Evolutionary conservation across 352 stramenopile species (phyloP).

Genomic region (Thraustotheca clavata): DNA sequence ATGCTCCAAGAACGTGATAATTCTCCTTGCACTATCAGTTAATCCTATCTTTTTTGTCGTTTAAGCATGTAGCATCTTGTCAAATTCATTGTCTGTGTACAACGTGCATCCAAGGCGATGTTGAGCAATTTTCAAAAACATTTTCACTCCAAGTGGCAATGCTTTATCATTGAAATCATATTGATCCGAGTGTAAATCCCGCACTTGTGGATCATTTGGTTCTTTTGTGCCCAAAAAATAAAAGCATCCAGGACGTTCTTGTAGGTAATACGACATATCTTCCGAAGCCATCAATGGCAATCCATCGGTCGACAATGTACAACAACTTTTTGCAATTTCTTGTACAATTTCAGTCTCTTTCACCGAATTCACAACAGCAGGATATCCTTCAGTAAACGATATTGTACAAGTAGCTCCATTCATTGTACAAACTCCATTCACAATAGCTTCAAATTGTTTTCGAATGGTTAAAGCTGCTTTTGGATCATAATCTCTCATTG

Average conservation of each 20-base stretch:
- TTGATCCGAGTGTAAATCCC: slow-evolving; percentile 66
- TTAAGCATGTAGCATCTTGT: neutral
- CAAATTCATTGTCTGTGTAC: slow-evolving; percentile 50
- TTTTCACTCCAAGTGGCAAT: slow-evolving; percentile 63
- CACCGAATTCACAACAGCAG: slow-evolving; percentile 68
- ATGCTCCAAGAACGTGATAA: slow-evolving; percentile 5
- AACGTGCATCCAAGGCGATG: slow-evolving; percentile 53
- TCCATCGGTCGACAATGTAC: slow-evolving; percentile 71
- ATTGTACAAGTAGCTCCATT: slow-evolving; percentile 65
- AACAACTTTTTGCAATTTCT: slow-evolving; percentile 57
- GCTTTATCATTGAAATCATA: slow-evolving; percentile 84
- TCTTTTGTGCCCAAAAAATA: slow-evolving; percentile 81
- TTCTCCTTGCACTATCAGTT: slow-evolving; percentile 18
- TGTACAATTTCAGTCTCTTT: slow-evolving; percentile 72
- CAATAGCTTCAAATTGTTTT: slow-evolving; percentile 74
- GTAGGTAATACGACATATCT: slow-evolving; percentile 90
- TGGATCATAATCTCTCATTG: slow-evolving; percentile 88
- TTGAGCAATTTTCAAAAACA: slow-evolving; percentile 70
- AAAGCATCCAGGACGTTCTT: slow-evolving; percentile 75
- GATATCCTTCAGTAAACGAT: slow-evolving; percentile 60
- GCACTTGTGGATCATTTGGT: slow-evolving; percentile 42
- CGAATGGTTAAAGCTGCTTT: slow-evolving; percentile 78
- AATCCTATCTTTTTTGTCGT: neutral
- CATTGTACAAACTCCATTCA: slow-evolving; percentile 71
- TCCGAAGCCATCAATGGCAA: slow-evolving; percentile 90